Evolutionary conservation across 2,329 filamentous ascomycete genomes (phyloP).

Genomic region (Xylariaceae sp.): DNA sequence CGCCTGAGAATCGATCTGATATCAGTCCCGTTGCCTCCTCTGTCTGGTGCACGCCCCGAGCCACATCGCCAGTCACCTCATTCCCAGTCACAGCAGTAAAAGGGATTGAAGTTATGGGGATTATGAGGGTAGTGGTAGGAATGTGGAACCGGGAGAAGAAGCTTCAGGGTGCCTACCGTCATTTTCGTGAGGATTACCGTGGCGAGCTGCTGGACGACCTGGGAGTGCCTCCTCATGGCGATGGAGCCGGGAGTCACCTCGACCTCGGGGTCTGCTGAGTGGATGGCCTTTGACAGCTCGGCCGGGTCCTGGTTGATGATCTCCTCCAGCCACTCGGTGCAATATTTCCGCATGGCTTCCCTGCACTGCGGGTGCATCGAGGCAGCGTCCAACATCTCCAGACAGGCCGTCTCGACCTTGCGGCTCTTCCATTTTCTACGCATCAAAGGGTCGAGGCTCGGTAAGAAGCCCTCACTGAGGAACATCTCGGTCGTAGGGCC

Average conservation of each 20-base stretch:
- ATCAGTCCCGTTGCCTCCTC: conserved; percentile 26
- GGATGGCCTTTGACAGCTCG: conserved; percentile 43
- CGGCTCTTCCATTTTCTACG: conserved; percentile 75
- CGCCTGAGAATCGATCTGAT: conserved; percentile 46
- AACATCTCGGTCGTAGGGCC: conserved; percentile 73
- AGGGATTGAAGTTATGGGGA: too few species aligned
- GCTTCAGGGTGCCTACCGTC: conserved; percentile 43
- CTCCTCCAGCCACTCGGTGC: conserved; percentile 80
- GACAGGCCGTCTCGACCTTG: conserved; percentile 77
- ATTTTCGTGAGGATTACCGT: conserved; percentile 73
- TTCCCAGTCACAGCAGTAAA: too few species aligned
- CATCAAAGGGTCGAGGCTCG: conserved; percentile 70
- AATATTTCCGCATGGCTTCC: conserved; percentile 78
- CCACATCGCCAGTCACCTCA: too few species aligned
- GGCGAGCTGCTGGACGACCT: conserved; percentile 58
- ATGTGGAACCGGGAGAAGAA: conserved; percentile 27
- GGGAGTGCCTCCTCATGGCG: conserved; percentile 55
- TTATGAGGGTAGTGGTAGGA: too few species aligned
- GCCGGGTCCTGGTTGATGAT: conserved; percentile 69
- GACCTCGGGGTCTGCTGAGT: conserved; percentile 48
- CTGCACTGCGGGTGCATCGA: conserved; percentile 81
- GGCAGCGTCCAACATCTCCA: conserved; percentile 87
- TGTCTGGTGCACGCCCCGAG: too few species aligned
- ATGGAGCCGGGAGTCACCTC: conserved; percentile 56
- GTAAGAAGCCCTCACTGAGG: conserved; percentile 80